Base-by-base conservation (phyloP, 305 asterid genomes). In the Fraxinus latifolia region DNA sequence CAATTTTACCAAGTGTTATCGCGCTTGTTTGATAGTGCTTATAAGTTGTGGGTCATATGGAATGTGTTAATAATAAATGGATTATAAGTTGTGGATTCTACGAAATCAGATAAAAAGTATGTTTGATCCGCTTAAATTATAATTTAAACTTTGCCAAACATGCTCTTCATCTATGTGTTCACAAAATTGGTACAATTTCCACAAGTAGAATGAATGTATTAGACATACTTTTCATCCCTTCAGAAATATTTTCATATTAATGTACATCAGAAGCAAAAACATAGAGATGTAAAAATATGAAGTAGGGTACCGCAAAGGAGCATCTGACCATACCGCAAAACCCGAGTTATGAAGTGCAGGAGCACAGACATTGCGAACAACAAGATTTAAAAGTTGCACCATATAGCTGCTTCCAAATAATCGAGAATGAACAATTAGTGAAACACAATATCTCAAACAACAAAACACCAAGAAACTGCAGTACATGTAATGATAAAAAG, bases 271-370 rank as follows among this genome's bases (percentile, higher is more conserved):
- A 44, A 25, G 4, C 32, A 8, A 67, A 65, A 80, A 65, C 14
- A 21, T 9, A 6, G 62, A 33, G 62, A 33, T 9, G 21, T 82
- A 5, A 72, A 34, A 84, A 72, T 9, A 60, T 73, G 36, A 33
- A 9, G 74, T 37, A 81, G 71, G 55, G 71, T 47, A 33, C 74
- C 81, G 42, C 39, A 71, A 79, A 80, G 55, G 78, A 78, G 74
- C 60, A 77, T 25, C 81, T 7, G 74, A 80, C 83, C 94, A 78
- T 93, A 96, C 99, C 95, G 99, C 99, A 90, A 96, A 96, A 53
- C 99, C 99, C 36, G 97, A 94, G 89, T 93, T 91, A 89, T 96
- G 97, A 82, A 96, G 97, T 71, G 95, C 95, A 76, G 99, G 99
- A 83, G 96, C 93, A 82, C 97, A 90, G 39, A 93, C 91, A 81